Evolutionary conservation across 2,329 filamentous ascomycete species (phyloP).

Genomic region (Dryadomyces quercivorus): DNA sequence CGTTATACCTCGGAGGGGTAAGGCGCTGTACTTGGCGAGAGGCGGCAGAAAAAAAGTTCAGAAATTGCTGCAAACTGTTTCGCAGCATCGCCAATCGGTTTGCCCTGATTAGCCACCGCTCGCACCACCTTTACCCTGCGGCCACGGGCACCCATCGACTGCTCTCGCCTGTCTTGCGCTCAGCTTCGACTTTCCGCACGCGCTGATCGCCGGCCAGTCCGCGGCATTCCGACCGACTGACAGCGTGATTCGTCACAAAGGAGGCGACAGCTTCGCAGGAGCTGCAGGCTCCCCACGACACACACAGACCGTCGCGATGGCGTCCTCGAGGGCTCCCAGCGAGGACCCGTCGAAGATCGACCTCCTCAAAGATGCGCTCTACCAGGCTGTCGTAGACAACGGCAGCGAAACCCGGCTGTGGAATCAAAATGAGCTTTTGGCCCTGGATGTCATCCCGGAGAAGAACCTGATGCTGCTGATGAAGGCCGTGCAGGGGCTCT

Average conservation of each 20-base stretch:
- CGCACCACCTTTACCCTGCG: not conserved
- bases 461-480: slow-evolving; percentile 42
- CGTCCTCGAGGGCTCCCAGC: slow-evolving; percentile 10
- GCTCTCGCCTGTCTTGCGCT: too few relatives aligned
- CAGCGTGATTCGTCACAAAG: not conserved
- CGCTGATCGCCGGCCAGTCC: too few relatives aligned
- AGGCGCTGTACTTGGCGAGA: not conserved
- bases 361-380: slow-evolving; percentile 43
- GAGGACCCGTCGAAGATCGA: slow-evolving; percentile 28
- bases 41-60: slow-evolving; percentile 2
- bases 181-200: too few relatives aligned
- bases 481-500: slow-evolving; percentile 42
- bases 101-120: not conserved
- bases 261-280: not conserved
- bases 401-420: slow-evolving; percentile 37
- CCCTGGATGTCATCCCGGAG: slow-evolving; percentile 44
- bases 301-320: not conserved
- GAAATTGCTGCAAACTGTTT: not conserved
- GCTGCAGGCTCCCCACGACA: not conserved
- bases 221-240: too few relatives aligned
- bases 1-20: not conserved
- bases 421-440: slow-evolving; percentile 45
- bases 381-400: slow-evolving; percentile 40
- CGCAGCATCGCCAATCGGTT: not conserved
- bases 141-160: too few relatives aligned